phyloP scores from a whole-genome alignment of 371 early-diverging fungal species.

The Massospora cicadina region DNA sequence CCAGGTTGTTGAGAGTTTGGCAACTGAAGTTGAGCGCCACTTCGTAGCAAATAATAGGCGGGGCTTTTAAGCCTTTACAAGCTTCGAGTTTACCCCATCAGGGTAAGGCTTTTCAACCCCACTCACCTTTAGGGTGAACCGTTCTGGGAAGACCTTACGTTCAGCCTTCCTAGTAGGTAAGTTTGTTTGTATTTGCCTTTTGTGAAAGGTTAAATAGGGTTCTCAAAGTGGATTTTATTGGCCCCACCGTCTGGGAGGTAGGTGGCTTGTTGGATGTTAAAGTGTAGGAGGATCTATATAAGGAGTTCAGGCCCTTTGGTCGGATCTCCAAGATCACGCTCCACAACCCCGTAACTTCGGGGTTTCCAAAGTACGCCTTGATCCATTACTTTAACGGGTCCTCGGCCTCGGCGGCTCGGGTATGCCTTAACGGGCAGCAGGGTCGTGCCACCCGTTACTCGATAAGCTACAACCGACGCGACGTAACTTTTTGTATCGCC shows the following conservation, averaged over 20 bases:
- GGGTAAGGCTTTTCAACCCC: not conserved
- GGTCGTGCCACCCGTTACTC: not conserved
- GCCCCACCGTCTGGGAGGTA: not conserved
- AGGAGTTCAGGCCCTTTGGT: not conserved
- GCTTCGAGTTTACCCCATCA: not conserved
- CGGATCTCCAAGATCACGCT: not conserved
- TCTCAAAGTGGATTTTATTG: not conserved
- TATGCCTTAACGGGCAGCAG: not conserved
- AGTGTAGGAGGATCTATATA: constrained; percentile 2
- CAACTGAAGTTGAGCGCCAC: not conserved
- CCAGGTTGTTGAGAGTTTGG: not conserved
- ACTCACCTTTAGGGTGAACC: not conserved
- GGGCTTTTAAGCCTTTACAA: not conserved
- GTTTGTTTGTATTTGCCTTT: not conserved
- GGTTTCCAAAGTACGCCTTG: not conserved
- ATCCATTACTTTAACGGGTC: not conserved
- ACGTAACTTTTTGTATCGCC: not conserved
- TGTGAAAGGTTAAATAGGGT: not conserved
- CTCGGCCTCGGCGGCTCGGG: not conserved
- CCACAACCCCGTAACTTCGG: not conserved
- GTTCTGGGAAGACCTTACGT: not conserved
- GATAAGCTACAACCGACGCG: not conserved
- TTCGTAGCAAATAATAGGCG: not conserved
- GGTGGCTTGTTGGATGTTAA: not conserved
- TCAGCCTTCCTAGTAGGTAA: not conserved